These are phyloP conservation scores for Penicillium sp. DNA, from an alignment of 2,329 filamentous ascomycete genomes.

Conservation along the genomic window DNA sequence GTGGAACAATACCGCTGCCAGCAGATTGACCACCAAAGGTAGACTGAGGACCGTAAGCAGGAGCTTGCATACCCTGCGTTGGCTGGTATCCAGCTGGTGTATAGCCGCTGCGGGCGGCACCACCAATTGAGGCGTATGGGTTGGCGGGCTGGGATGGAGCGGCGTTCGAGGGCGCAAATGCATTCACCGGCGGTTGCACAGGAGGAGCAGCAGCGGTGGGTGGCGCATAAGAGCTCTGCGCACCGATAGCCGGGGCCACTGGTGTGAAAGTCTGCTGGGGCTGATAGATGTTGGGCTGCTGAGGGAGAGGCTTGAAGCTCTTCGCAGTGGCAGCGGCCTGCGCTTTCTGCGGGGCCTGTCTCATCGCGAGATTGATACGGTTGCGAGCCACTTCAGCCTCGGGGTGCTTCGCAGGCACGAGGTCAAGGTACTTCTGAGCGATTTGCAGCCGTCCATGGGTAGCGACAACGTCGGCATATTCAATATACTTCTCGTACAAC, in stretches of 20 bases:
- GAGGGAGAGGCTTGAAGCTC: slow-evolving; percentile 49
- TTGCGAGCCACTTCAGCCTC: slow-evolving; percentile 85
- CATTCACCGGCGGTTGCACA: slow-evolving; percentile 15
- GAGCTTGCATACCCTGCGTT: slow-evolving; percentile 42
- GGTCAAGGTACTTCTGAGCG: slow-evolving; percentile 87
- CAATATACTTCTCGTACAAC: slow-evolving; percentile 92
- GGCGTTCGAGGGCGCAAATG: slow-evolving; percentile 27
- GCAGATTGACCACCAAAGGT: slow-evolving; percentile 53
- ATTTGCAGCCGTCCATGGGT: slow-evolving; percentile 83
- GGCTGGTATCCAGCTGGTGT: slow-evolving; percentile 60
- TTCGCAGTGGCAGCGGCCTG: slow-evolving; percentile 48
- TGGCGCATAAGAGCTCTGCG: slow-evolving; percentile 56
- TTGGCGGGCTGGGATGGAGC: slow-evolving; percentile 24
- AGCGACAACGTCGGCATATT: slow-evolving; percentile 94
- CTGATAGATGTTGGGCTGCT: slow-evolving; percentile 42
- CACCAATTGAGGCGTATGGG: slow-evolving; percentile 39
- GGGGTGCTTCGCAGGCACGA: slow-evolving; percentile 80
- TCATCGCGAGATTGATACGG: slow-evolving; percentile 81
- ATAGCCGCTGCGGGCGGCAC: slow-evolving; percentile 39
- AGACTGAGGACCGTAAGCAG: slow-evolving; percentile 48
- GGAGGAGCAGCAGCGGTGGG: slow-evolving; percentile 32
- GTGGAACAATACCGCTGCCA: slow-evolving; percentile 52
- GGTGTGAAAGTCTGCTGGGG: slow-evolving; percentile 40
- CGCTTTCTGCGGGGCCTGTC: slow-evolving; percentile 57
- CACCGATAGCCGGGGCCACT: slow-evolving; percentile 37